Evolutionary conservation across 176 grass and related monocot species (phyloP), one percentile per base, ranked within the genome.

Genomic region (Oryza meyeriana): DNA sequence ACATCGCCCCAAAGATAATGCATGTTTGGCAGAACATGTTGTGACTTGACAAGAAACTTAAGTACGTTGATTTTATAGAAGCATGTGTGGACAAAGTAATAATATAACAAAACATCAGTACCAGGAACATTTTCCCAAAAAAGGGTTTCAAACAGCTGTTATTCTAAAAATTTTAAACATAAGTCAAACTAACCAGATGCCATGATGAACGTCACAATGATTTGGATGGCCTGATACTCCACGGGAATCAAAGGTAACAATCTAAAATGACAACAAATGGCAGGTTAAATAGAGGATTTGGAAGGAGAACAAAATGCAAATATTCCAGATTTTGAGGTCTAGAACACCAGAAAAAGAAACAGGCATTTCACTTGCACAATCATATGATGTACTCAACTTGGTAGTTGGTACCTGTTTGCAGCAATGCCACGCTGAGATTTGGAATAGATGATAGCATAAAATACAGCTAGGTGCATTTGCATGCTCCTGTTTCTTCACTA

Each of bases 151-250:
- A 59, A 69, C 2, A 3, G 50, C 10, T 14, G 67, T 57, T 40
- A 57, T 22, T 18, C 72, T 59, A 40, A 45, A 78, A 75, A 82
- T 42, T 26, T 24, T 34, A 64, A 69, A 61, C 32, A 26, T 71
- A 38, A 58, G 20, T 3, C 50, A 6, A 61, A 88, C 87, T 83
- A 62, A 95, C 93, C 93, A 35, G 78, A 95, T 83, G 40, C 90
- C 95, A 52, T 88, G 88, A 85, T 98, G 88, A 79, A 98, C 86
- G 88, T 92, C 88, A 55, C 79, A 7, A 73, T 98, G 95, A 79
- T 98, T 98, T 78, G 92, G 92, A 77, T 98, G 92, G 24, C 88
- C 84, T 29, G 95, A 98, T 48, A 98, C 88, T 83, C 95, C 95
- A 71, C n/a, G 86, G 1, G 72, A 89, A 90, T 98, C 95, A 78